Base-by-base conservation (phyloP, 441 rosid species). In the Erysimum pusillum region DNA sequence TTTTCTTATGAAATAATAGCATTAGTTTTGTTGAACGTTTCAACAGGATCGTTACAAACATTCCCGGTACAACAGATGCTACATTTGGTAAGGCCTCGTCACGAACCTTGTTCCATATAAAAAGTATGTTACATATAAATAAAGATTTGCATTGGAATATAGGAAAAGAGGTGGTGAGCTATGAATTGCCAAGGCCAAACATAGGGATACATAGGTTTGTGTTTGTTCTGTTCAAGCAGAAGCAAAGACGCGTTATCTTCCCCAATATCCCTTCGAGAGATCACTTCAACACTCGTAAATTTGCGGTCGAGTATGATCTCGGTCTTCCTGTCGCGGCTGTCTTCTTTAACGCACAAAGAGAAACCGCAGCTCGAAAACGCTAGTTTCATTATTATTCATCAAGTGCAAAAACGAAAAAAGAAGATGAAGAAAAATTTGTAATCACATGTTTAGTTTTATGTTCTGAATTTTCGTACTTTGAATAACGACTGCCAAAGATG, bases 131-230 rank as follows among this genome's bases (percentile, higher is more conserved):
- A 12, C 0, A 7, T 36, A 44, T 20, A 58, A 10, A 64, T 11
- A 56, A 25, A 49, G 4, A 51, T 44, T 18, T 35, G 28, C 34
- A 32, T 46, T 39, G 42, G 3, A 34, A 53, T 17, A 38, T 80
- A 88, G 94, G 94, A 71, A 87, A 79, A 76, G 97, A 91, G 67
- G 79, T 90, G 66, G 85, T 87, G 79, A 81, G 85, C 82, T 90
- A 91, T 70, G 97, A 91, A 76, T 80, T 79, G 44, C 97, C 95
- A 48, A 84, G 81, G 83, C 97, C 97, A n/a, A 82, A 73, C 66
- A 87, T 90, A 63, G 95, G 97, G 42, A 88, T 91, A 62, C 97
- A 91, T 76, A 81, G 95, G 79, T 90, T 84, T 41, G 95, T 88
- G 71, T 91, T 91, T 60, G 87, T 83, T 64, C 80, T 91, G 32